Evolutionary conservation across 1,284 basidiomycete genomes (phyloP).

Genomic region (Marasmius oreades): DNA sequence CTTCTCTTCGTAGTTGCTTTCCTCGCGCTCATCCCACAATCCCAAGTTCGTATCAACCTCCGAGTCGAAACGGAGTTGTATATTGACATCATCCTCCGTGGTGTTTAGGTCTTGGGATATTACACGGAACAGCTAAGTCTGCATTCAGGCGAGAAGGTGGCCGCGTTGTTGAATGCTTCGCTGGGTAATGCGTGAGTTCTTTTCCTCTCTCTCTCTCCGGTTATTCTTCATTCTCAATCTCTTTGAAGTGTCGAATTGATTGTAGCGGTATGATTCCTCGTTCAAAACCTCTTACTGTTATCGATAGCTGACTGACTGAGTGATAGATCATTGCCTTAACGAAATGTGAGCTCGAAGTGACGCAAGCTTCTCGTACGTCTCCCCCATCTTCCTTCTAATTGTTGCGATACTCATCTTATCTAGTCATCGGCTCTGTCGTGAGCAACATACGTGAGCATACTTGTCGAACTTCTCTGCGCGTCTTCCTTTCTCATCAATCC

Average conservation of each 20-base stretch:
- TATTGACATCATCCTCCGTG: neutral
- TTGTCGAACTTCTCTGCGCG: neutral
- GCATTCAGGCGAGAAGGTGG: constrained; percentile 3
- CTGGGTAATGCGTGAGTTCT: neutral
- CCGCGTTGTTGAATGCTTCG: constrained; percentile 6
- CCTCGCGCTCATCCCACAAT: constrained; percentile 1
- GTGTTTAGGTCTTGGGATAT: constrained; percentile 3
- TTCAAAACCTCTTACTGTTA: neutral
- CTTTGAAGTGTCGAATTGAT: neutral
- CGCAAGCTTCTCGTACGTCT: constrained; percentile 6
- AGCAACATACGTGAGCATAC: constrained; percentile 3
- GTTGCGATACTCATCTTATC: neutral
- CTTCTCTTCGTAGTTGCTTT: neutral
- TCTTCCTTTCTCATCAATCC: neutral
- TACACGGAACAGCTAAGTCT: constrained; percentile 4
- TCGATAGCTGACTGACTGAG: too few species aligned
- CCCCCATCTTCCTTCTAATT: neutral
- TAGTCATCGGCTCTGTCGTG: constrained; percentile 9
- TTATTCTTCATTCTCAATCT: neutral
- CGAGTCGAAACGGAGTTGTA: too few species aligned
- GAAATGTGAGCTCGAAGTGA: constrained; percentile 7
- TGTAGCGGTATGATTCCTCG: neutral
- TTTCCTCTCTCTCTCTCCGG: too few species aligned
- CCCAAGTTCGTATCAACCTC: neutral
- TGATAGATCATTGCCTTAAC: constrained; percentile 2